phyloP scores from a whole-genome alignment of 257 asterid species.

The Ligustrum vulgare region DNA sequence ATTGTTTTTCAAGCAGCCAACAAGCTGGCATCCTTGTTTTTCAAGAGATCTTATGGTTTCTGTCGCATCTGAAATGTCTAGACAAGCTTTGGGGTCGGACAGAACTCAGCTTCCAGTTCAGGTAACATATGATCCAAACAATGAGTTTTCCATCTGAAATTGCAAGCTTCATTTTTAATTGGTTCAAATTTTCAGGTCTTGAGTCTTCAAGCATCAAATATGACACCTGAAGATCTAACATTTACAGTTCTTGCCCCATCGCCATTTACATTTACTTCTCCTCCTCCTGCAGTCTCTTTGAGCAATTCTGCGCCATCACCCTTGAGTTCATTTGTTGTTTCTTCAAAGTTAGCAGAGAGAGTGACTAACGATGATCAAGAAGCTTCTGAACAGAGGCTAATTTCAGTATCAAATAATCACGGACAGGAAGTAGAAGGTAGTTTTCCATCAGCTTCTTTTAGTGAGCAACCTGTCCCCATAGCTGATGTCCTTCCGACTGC shows the following conservation, averaged over 20 bases:
- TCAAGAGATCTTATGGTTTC: conserved; percentile 91
- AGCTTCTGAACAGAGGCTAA: conserved; percentile 34
- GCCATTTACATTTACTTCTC: conserved; percentile 84
- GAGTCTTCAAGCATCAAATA: conserved; percentile 93
- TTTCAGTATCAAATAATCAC: conserved; percentile 36
- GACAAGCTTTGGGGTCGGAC: conserved; percentile 68
- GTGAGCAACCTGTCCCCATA: conserved; percentile 36
- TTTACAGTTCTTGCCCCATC: conserved; percentile 96
- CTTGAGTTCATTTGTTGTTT: conserved; percentile 43
- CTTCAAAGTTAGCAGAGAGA: conserved; percentile 45
- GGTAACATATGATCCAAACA: conserved; percentile 47
- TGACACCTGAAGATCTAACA: conserved; percentile 83
- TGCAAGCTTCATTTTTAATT: conserved; percentile 30
- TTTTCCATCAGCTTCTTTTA: conserved; percentile 37
- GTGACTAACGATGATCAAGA: conserved; percentile 40
- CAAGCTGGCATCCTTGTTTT: conserved; percentile 88
- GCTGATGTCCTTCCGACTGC: conserved; percentile 64
- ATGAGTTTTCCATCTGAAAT: conserved; percentile 11
- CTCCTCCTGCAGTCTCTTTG: conserved; percentile 82
- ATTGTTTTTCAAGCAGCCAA: conserved; percentile 85
- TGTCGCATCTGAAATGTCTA: conserved; percentile 91
- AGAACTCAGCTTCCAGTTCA: conserved; percentile 84
- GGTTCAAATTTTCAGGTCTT: conserved; percentile 67
- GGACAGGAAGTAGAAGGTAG: conserved; percentile 45
- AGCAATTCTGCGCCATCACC: conserved; percentile 67